Evolutionary conservation across 805 yeast species (phyloP).

Genomic region (Alloascoidea africana): DNA sequence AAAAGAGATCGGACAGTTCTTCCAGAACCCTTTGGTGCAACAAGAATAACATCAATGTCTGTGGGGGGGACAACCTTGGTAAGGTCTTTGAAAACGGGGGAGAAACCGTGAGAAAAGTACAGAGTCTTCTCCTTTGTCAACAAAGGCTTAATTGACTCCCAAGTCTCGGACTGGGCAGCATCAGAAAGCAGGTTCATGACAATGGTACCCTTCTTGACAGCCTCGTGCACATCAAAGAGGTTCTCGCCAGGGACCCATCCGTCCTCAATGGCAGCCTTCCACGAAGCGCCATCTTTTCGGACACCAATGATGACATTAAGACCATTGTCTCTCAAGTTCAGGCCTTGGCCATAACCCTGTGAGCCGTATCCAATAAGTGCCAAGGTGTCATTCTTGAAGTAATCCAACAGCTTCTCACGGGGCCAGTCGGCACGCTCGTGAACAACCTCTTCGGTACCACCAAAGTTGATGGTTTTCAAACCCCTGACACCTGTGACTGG

Average conservation of each 20-base stretch:
- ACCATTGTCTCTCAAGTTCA: slow-evolving; percentile 98
- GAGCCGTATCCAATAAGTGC: slow-evolving; percentile 99
- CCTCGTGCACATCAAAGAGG: slow-evolving; percentile 90
- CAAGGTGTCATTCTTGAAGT: slow-evolving; percentile 95
- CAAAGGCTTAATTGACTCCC: slow-evolving; percentile 77
- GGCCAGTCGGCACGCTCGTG: slow-evolving; percentile 99
- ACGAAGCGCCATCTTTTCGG: slow-evolving; percentile 95
- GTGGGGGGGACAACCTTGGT: slow-evolving; percentile 93
- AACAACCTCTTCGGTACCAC: slow-evolving; percentile 88
- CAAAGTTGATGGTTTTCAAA: slow-evolving; percentile 91
- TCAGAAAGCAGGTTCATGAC: slow-evolving; percentile 97
- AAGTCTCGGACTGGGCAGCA: slow-evolving; percentile 99
- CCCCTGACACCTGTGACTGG: slow-evolving; percentile 65
- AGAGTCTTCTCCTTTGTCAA: slow-evolving; percentile 94
- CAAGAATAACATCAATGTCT: slow-evolving; percentile 92
- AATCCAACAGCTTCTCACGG: slow-evolving; percentile 84
- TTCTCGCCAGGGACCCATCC: slow-evolving; percentile 99
- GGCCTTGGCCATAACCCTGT: slow-evolving; percentile 99
- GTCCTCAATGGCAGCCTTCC: slow-evolving; percentile 99
- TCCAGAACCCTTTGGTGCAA: slow-evolving; percentile 99
- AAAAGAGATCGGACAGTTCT: slow-evolving; percentile 98
- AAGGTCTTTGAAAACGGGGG: slow-evolving; percentile 96
- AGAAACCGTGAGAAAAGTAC: slow-evolving; percentile 99
- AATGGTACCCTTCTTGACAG: slow-evolving; percentile 81
- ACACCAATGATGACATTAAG: slow-evolving; percentile 96